Evolutionary conservation across 208 protist genomes (phyloP).

Genomic region (Herpetomonas tarakana): DNA sequence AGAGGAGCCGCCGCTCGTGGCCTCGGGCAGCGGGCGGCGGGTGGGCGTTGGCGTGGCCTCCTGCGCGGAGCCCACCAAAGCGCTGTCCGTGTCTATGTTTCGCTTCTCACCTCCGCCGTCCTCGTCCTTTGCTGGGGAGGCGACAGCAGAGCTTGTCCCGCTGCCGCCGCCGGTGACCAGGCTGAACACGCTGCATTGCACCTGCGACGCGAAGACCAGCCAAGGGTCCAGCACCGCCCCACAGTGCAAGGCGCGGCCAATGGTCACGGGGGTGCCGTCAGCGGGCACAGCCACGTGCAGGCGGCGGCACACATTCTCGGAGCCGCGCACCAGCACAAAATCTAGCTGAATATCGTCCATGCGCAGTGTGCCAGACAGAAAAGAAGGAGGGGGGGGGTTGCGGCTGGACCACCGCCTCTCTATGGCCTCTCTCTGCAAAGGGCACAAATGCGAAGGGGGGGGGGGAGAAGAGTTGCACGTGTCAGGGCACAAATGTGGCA

Average conservation of each 20-base stretch:
- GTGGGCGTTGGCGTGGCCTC: too few species aligned
- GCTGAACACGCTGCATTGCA: slow-evolving; percentile 68
- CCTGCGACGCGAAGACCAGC: slow-evolving; percentile 78
- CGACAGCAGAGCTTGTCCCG: neutral
- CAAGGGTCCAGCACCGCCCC: slow-evolving; percentile 56
- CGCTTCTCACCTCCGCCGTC: too few species aligned
- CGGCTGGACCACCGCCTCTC: too few species aligned
- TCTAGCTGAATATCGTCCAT: slow-evolving; percentile 23
- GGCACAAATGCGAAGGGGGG: neutral
- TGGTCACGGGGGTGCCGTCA: slow-evolving; percentile 47
- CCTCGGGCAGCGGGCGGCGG: neutral
- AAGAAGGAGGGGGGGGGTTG: neutral
- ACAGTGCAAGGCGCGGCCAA: slow-evolving; percentile 65
- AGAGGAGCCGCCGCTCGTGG: neutral
- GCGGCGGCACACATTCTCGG: slow-evolving; percentile 34
- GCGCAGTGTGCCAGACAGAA: neutral
- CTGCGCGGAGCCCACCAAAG: too few species aligned
- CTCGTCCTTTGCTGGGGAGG: slow-evolving; percentile 1
- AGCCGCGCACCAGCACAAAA: slow-evolving; percentile 68
- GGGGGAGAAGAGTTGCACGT: neutral
- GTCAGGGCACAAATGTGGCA: neutral
- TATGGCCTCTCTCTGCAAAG: too few species aligned
- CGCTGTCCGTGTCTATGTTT: neutral
- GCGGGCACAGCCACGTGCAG: slow-evolving; percentile 32
- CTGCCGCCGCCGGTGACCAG: neutral